Evolutionary conservation across 2,329 filamentous ascomycete genomes (phyloP).

Genomic region (Alternaria atra): DNA sequence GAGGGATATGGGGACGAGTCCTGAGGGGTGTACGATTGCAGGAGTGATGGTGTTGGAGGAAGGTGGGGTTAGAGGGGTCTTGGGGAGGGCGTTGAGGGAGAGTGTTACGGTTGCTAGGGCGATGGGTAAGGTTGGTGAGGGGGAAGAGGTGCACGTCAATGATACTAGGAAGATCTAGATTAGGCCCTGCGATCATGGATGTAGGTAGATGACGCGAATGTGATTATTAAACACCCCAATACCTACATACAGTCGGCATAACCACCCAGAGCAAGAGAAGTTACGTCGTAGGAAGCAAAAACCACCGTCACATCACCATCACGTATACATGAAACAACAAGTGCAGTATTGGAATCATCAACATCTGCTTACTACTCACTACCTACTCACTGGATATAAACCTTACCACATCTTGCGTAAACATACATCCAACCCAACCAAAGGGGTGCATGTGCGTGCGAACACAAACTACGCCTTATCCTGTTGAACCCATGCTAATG

Average conservation of each 20-base stretch:
- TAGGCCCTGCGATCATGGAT: not conserved
- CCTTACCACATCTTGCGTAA: slow-evolving; percentile 10
- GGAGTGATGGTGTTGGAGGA: slow-evolving; percentile 48
- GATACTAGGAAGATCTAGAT: slow-evolving; percentile 45
- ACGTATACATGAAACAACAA: not conserved
- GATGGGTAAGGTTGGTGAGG: slow-evolving; percentile 46
- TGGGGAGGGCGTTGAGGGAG: slow-evolving; percentile 55
- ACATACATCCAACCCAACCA: slow-evolving; percentile 10
- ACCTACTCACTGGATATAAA: slow-evolving; percentile 15
- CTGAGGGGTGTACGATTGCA: slow-evolving; percentile 47
- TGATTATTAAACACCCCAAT: not conserved
- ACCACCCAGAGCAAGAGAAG: not conserved
- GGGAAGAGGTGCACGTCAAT: slow-evolving; percentile 51
- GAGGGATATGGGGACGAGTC: slow-evolving; percentile 42
- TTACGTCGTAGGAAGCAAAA: not conserved
- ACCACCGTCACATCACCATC: not conserved
- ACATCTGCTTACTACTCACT: slow-evolving; percentile 12
- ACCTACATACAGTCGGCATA: not conserved
- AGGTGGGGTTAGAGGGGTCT: slow-evolving; percentile 34
- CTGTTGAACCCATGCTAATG: slow-evolving; percentile 19
- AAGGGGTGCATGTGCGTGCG: slow-evolving; percentile 6
- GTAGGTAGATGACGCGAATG: not conserved
- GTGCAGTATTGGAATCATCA: not conserved
- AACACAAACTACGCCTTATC: slow-evolving; percentile 7
- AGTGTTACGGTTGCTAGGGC: slow-evolving; percentile 58